A percentile compares a stretch with the other conserved stretches of the same genome.
phyloP scores from a whole-genome alignment of 176 grass and related monocot genomes.

The Carex cristatella region DNA sequence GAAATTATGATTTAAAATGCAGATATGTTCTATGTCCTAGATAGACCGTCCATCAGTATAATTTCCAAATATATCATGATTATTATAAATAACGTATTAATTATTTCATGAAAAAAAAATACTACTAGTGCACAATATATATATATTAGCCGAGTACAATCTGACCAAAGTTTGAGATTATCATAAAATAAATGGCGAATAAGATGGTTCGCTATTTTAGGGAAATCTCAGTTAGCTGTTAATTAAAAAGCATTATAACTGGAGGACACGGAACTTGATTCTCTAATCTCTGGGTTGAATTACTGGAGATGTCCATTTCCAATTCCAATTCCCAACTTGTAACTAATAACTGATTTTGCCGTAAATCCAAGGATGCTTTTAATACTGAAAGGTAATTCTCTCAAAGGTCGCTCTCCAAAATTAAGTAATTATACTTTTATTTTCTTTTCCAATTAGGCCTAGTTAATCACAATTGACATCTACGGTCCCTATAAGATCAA shows the following conservation, averaged over 20 bases:
- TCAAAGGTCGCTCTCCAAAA: not conserved
- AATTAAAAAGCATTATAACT: not conserved
- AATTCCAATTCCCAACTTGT: not conserved
- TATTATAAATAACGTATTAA: not conserved
- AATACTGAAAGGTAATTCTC: slow-evolving; percentile 19
- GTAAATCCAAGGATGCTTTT: slow-evolving; percentile 1
- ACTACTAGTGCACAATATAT: not conserved
- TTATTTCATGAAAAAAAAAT: not conserved
- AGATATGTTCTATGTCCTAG: too few relatives aligned
- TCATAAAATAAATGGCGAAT: not conserved
- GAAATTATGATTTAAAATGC: not conserved
- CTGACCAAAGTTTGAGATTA: too few relatives aligned
- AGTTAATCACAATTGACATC: not conserved
- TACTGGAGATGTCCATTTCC: not conserved
- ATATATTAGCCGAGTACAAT: not conserved
- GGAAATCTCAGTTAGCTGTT: not conserved
- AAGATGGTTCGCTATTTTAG: not conserved
- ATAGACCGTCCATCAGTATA: too few relatives aligned
- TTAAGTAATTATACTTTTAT: not conserved
- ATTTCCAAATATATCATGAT: too few relatives aligned
- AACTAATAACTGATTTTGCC: slow-evolving; percentile 6
- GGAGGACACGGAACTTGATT: not conserved
- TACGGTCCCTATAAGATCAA: not conserved
- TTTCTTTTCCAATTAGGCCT: too few relatives aligned
- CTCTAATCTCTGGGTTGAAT: not conserved